Evolutionary conservation across 805 yeast species (phyloP).

Genomic region (Candida michaelii): DNA sequence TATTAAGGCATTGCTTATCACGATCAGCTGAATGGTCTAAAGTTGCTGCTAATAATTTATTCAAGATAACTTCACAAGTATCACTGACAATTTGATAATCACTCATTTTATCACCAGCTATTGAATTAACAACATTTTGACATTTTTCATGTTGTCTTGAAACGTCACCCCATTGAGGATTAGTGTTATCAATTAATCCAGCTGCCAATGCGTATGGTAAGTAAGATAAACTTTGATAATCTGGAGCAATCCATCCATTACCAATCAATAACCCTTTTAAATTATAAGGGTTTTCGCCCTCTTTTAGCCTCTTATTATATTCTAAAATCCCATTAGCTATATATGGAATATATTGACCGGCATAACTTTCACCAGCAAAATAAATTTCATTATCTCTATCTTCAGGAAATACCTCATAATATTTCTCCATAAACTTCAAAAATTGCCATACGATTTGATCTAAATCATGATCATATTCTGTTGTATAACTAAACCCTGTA

Average conservation of each 20-base stretch:
- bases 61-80: slow-evolving; percentile 51
- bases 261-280: slow-evolving; percentile 76
- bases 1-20: slow-evolving; percentile 66
- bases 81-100: slow-evolving; percentile 25
- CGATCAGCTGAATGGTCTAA: slow-evolving; percentile 23
- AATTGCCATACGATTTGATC: slow-evolving; percentile 62
- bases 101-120: slow-evolving; percentile 17
- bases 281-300: slow-evolving; percentile 29
- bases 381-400: slow-evolving; percentile 62
- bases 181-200: slow-evolving; percentile 48
- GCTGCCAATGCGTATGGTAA: slow-evolving; percentile 66
- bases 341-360: slow-evolving; percentile 95
- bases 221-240: slow-evolving; percentile 77
- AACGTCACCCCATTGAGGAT: slow-evolving; percentile 41
- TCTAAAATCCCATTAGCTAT: slow-evolving; percentile 64
- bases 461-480: slow-evolving; percentile 54
- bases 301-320: slow-evolving; percentile 32
- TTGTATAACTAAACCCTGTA: slow-evolving; percentile 79
- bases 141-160: slow-evolving; percentile 56
- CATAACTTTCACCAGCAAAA: slow-evolving; percentile 93
- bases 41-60: slow-evolving; percentile 34
- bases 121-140: slow-evolving; percentile 49
- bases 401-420: slow-evolving; percentile 71
- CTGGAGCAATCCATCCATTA: slow-evolving; percentile 94
- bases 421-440: slow-evolving; percentile 61